These are phyloP conservation scores for Chlorella sp. DNA, from an alignment of 139 green algal genomes.

Conservation along the genomic window DNA sequence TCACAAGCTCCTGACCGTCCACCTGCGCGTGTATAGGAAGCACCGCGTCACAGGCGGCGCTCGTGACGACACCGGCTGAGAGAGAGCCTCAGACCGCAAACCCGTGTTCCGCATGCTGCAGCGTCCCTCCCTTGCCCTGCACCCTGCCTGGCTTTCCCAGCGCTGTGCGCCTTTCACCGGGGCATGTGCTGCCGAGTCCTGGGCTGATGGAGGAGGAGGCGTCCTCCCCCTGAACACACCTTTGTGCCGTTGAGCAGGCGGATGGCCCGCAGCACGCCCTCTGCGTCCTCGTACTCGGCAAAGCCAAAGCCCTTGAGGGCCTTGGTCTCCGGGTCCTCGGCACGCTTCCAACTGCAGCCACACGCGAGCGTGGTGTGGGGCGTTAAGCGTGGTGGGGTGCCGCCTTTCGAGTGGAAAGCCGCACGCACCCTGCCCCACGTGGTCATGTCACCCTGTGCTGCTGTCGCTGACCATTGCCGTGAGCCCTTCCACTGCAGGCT, in stretches of 20 bases:
- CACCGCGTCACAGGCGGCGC: too few species aligned
- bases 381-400: too few species aligned
- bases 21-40: too few species aligned
- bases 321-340: constrained; percentile 66
- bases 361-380: too few species aligned
- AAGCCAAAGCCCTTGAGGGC: constrained; percentile 88
- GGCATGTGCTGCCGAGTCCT: too few species aligned
- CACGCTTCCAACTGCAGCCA: constrained; percentile 70
- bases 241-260: constrained; percentile 61
- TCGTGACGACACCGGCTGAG: too few species aligned
- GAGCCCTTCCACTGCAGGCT: not conserved
- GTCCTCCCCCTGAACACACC: constrained; percentile 54
- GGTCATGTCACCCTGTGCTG: not conserved
- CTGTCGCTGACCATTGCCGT: not conserved
- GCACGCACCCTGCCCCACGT: not conserved
- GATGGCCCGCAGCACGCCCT: constrained; percentile 48
- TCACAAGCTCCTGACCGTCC: constrained; percentile 77
- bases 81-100: too few species aligned
- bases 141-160: not conserved
- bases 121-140: too few species aligned
- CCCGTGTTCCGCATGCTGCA: too few species aligned
- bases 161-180: too few species aligned
- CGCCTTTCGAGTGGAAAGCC: too few species aligned
- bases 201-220: too few species aligned
- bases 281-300: constrained; percentile 74